Percentiles rank a stretch among this genome's conserved stretches.
phyloP scores from a whole-genome alignment of 1,139 yeast genomes.

The Debaryomyces singareniensis region DNA sequence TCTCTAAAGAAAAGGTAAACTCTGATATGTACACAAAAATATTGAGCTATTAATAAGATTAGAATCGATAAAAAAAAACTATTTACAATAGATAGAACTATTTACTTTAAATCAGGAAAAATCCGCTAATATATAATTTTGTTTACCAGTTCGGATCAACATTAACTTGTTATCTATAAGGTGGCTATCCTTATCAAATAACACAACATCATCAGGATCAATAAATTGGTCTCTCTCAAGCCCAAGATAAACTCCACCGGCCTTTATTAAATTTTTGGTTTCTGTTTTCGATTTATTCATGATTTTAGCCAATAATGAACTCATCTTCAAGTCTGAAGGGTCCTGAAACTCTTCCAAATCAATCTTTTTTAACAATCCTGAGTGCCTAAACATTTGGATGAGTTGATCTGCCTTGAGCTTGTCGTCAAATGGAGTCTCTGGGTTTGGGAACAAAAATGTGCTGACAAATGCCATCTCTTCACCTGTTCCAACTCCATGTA shows the following conservation, averaged over 20 bases:
- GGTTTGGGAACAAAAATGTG: constrained; percentile 58
- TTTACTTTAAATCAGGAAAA: constrained; percentile 14
- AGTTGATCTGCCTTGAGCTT: constrained; percentile 47
- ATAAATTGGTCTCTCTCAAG: constrained; percentile 47
- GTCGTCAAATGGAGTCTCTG: constrained; percentile 43
- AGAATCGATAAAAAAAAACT: too few relatives aligned
- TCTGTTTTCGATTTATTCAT: constrained; percentile 43
- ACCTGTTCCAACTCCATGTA: constrained; percentile 80
- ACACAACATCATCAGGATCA: constrained; percentile 44
- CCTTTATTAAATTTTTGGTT: constrained; percentile 55
- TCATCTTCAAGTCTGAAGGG: constrained; percentile 32
- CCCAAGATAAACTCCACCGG: constrained; percentile 74
- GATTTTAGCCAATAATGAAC: constrained; percentile 31
- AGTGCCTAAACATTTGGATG: constrained; percentile 51
- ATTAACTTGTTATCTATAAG: constrained; percentile 57
- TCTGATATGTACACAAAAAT: constrained; percentile 7
- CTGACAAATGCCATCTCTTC: constrained; percentile 59
- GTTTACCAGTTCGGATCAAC: constrained; percentile 72
- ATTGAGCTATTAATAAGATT: constrained; percentile 10
- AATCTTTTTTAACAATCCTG: constrained; percentile 50
- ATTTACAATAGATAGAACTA: too few relatives aligned
- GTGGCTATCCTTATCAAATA: constrained; percentile 39
- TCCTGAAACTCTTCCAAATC: constrained; percentile 25
- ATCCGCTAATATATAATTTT: constrained; percentile 52
- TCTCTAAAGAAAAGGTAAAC: constrained; percentile 6